A percentile compares a stretch with the other conserved stretches of the same genome.
Evolutionary conservation across 1,284 basidiomycete species (phyloP).

Genomic region (Austropuccinia psidii): DNA sequence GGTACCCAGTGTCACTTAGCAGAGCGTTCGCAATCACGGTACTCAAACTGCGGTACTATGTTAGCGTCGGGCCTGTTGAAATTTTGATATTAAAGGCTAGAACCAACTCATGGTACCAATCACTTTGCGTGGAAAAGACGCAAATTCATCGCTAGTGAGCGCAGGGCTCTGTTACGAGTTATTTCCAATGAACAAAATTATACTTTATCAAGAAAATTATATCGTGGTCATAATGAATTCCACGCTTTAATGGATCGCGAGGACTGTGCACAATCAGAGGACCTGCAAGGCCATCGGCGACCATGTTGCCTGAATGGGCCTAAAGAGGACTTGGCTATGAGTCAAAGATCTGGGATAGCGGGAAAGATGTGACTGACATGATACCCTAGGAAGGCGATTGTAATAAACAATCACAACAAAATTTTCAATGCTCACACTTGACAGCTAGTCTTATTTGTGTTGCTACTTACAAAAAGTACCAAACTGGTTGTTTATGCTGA

Average conservation of each 20-base stretch:
- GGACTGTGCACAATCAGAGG: slow-evolving; percentile 42
- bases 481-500: slow-evolving; percentile 43
- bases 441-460: no score
- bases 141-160: no score
- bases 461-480: neutral
- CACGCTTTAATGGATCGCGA: slow-evolving; percentile 38
- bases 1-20: slow-evolving; percentile 40
- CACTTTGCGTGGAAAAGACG: no score
- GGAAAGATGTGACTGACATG: neutral
- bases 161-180: no score
- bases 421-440: neutral
- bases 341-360: no score
- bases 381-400: neutral
- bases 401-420: neutral
- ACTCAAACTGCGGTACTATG: neutral
- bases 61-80: neutral
- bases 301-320: neutral
- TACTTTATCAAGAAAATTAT: neutral
- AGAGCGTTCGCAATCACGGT: slow-evolving; percentile 11
- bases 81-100: neutral
- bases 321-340: neutral
- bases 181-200: no score
- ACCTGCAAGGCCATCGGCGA: slow-evolving; percentile 32
- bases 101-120: slow-evolving; percentile 34
- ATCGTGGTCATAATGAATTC: neutral